These are phyloP conservation scores for Parachaetomium inaequale DNA, from an alignment of 495 filamentous ascomycete genomes.

Conservation along the genomic window DNA sequence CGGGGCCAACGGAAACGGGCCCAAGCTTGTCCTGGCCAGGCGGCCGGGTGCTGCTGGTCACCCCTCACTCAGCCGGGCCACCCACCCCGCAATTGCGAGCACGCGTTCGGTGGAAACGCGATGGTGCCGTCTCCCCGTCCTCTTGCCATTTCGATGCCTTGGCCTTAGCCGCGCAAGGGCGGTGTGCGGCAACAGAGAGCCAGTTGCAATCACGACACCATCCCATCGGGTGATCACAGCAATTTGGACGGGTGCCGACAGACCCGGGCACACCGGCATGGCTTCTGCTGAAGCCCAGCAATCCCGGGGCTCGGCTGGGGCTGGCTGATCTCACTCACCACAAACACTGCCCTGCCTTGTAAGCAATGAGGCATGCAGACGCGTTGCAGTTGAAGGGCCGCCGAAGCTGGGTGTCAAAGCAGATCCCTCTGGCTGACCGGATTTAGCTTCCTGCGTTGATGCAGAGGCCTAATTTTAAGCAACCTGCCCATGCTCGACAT, in stretches of 20 bases:
- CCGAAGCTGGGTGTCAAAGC: neutral
- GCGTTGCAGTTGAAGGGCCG: neutral
- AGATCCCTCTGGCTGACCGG: constrained; percentile 16
- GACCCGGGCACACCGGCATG: constrained; percentile 10
- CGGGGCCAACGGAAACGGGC: constrained; percentile 22
- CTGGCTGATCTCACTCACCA: constrained; percentile 4
- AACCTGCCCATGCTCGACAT: constrained; percentile 12
- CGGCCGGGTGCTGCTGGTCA: neutral
- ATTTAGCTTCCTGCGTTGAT: constrained; percentile 21
- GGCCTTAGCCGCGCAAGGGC: neutral
- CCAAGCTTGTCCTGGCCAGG: neutral
- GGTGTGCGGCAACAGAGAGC: constrained; percentile 4
- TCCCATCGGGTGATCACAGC: constrained; percentile 13
- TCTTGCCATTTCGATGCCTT: neutral
- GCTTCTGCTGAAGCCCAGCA: neutral
- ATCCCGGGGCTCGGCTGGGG: neutral
- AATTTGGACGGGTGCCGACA: constrained; percentile 19
- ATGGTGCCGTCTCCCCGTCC: neutral
- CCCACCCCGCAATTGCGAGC: constrained; percentile 23
- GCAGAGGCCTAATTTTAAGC: constrained; percentile 23
- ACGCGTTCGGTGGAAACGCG: neutral
- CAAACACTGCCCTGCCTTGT: neutral
- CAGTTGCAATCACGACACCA: neutral
- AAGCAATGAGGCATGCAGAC: constrained; percentile 12
- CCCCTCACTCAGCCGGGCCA: constrained; percentile 20